Evolutionary conservation across 208 protist species (phyloP), one percentile per base, ranked within the genome.

Genomic region (Wallacemonas collosoma): DNA sequence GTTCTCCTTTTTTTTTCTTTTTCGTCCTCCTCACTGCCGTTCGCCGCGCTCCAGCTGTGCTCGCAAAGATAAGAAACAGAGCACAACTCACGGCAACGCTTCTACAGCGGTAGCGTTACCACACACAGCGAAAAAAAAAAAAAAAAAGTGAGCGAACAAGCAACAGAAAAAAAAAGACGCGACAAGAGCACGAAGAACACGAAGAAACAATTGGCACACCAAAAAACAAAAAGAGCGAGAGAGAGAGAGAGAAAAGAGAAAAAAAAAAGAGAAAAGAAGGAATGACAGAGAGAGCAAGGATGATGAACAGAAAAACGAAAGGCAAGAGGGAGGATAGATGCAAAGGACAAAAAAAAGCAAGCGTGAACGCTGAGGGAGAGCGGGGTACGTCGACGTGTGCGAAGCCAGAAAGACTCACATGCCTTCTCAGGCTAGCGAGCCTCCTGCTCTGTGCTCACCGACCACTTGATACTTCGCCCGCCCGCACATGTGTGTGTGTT

Each of bases 221-320:
- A 9, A 63, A 14, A 17, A n/a, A n/a, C 0, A 7, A 54, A 11
- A 62, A 39, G 9, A n/a, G 55, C 7, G 47, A 40, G 38, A 44
- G 6, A 40, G 35, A 50, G 3, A 2, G 70, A 9, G 54, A 38
- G 60, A 63, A 68, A 39, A 61, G 65, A 54, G 50, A 39, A 77
- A 39, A 7, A 63, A n/a, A 72, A 72, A 35, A 67, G 51, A 73
- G 67, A 60, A 45, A 56, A 55, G 8, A 68, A 35, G 17, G 38
- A 38, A 17, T 44, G 57, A 1, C 8, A 44, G 44, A 63, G 39
- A 17, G 26, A 11, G 57, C 6, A 56, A 40, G 45, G 14, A 74
- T 39, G 55, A 55, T 36, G 45, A 61, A 38, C 64, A 71, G 55
- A 66, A 67, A 51, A 71, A 71, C 3, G 53, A n/a, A 36, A n/a